Percentiles rank a stretch among this genome's conserved stretches.
Conservation (phyloP, 768 basidiomycete genomes). For the Pluteus cervinus region DNA sequence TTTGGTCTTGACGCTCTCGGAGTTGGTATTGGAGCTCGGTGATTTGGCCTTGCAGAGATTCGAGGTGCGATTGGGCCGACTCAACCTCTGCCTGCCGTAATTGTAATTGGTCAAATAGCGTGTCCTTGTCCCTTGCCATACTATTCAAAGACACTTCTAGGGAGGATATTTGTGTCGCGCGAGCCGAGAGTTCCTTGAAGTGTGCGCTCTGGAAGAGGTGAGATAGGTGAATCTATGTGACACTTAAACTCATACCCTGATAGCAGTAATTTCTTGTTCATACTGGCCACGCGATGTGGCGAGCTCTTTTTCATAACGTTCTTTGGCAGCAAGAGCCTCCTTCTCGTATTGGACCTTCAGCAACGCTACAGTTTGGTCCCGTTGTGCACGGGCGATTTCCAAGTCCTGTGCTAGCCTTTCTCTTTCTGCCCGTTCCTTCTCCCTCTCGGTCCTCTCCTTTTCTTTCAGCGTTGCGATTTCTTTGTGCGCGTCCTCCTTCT, state of each 20-base stretch:
- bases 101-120: slow-evolving; percentile 83
- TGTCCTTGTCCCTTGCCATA: slow-evolving; percentile 68
- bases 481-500: slow-evolving; percentile 71
- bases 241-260: slow-evolving; percentile 49
- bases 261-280: slow-evolving; percentile 68
- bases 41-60: slow-evolving; percentile 69
- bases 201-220: slow-evolving; percentile 48
- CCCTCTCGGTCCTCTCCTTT: slow-evolving; percentile 47
- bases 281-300: slow-evolving; percentile 58
- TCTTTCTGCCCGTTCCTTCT: slow-evolving; percentile 49
- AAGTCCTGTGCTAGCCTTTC: slow-evolving; percentile 57
- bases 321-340: slow-evolving; percentile 54
- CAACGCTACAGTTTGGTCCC: slow-evolving; percentile 53
- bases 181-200: slow-evolving; percentile 57
- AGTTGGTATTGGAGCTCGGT: slow-evolving; percentile 85
- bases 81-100: slow-evolving; percentile 87
- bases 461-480: slow-evolving; percentile 49
- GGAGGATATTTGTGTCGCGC: slow-evolving; percentile 54
- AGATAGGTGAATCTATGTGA: slow-evolving; percentile 3
- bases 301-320: slow-evolving; percentile 72
- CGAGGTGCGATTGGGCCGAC: slow-evolving; percentile 69
- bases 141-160: slow-evolving; percentile 69
- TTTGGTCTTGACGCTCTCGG: slow-evolving; percentile 71
- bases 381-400: slow-evolving; percentile 52
- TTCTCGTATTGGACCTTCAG: slow-evolving; percentile 68